Percentiles rank a stretch among this genome's conserved stretches.
These are phyloP conservation scores for Apiotrichum laibachii DNA, from an alignment of 1,284 basidiomycete species.

Conservation along the genomic window DNA sequence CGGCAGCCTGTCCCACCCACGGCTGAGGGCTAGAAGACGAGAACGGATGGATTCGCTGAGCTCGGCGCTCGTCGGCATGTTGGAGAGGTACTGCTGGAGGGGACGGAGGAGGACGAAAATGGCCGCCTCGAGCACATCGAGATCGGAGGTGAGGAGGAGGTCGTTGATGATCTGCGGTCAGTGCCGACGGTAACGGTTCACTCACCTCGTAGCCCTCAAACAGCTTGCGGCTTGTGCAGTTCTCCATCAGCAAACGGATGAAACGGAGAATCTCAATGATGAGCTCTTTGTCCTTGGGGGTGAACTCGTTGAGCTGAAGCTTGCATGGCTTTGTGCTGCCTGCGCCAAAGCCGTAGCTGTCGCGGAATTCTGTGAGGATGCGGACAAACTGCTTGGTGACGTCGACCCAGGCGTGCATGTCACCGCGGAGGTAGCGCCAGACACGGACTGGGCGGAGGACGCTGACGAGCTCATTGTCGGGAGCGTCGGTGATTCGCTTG, in stretches of 20 bases:
- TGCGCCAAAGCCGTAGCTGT: constrained; percentile 61
- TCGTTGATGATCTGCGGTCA: constrained; percentile 57
- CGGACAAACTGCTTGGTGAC: constrained; percentile 93
- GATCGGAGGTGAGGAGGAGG: constrained; percentile 80
- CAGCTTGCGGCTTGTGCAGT: constrained; percentile 96
- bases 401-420: constrained; percentile 94
- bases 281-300: constrained; percentile 69
- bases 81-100: constrained; percentile 87
- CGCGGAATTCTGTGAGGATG: constrained; percentile 77
- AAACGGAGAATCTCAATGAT: constrained; percentile 83
- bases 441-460: constrained; percentile 26
- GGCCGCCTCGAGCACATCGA: constrained; percentile 80
- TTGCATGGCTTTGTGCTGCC: constrained; percentile 14
- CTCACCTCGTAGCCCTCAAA: constrained; percentile 95
- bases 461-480: constrained; percentile 30
- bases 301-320: constrained; percentile 76
- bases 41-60: constrained; percentile 44
- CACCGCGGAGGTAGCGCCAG: constrained; percentile 96
- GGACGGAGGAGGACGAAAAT: constrained; percentile 86
- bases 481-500: constrained; percentile 27
- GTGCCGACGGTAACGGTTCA: constrained; percentile 3
- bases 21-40: constrained; percentile 47
- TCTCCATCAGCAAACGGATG: constrained; percentile 86
- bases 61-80: constrained; percentile 66
- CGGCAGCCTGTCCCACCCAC: constrained; percentile 32